phyloP scores from a whole-genome alignment of 106 monocot genomes.

The Gastrodia elata region DNA sequence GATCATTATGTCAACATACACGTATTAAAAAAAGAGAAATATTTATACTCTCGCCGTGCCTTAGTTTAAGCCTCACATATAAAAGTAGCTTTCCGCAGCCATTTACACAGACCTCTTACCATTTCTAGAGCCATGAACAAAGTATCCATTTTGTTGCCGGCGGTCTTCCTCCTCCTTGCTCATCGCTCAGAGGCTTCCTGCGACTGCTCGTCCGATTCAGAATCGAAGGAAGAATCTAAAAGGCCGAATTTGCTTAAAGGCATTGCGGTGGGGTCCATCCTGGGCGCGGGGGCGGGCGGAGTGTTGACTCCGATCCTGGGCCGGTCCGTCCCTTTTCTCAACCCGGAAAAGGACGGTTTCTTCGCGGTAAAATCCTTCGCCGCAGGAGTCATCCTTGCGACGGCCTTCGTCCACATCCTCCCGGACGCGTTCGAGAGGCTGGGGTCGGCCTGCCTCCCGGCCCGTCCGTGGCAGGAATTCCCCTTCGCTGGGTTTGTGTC shows the following conservation, averaged over 20 bases:
- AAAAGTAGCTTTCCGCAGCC: too few relatives aligned
- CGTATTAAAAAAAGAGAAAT: too few relatives aligned
- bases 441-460: constrained; percentile 39
- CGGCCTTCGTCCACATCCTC: constrained; percentile 52
- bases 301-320: constrained; percentile 44
- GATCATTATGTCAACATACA: too few relatives aligned
- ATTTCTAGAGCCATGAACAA: background rate
- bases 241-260: constrained; percentile 29
- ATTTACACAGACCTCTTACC: background rate
- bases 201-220: constrained; percentile 10
- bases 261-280: constrained; percentile 53
- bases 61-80: too few relatives aligned
- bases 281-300: constrained; percentile 33
- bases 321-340: constrained; percentile 19
- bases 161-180: constrained; percentile 13
- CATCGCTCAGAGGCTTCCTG: constrained; percentile 3
- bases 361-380: constrained; percentile 57
- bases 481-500: constrained; percentile 63
- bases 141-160: too few relatives aligned
- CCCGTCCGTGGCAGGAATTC: constrained; percentile 38
- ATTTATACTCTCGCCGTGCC: too few relatives aligned
- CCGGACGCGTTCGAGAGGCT: constrained; percentile 49
- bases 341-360: constrained; percentile 35
- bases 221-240: background rate
- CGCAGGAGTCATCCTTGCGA: constrained; percentile 59